Conservation (phyloP, 225 moss, liverwort and hornwort genomes). For the Bryoerythrophyllum caledonicum region DNA sequence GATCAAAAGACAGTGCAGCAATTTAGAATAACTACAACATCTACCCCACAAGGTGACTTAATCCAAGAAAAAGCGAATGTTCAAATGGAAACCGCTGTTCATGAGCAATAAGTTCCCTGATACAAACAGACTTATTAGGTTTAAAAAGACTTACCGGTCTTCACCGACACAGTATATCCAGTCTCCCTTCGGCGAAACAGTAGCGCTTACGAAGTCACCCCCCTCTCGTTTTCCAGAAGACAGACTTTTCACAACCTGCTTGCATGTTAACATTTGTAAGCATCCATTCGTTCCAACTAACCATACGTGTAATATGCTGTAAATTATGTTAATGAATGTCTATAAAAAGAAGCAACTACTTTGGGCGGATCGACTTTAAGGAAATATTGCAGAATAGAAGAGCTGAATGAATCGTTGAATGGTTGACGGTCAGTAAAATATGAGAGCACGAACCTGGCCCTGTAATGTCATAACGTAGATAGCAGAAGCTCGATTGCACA, state of each 20-base stretch:
- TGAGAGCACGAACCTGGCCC: slow-evolving; percentile 72
- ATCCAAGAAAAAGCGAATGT: not conserved
- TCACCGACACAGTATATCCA: slow-evolving; percentile 99
- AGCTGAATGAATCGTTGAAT: not conserved
- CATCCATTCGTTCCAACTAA: not conserved
- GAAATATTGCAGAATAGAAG: not conserved
- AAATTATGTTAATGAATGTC: not conserved
- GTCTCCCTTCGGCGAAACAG: slow-evolving; percentile 95
- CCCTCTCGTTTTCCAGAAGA: slow-evolving; percentile 99
- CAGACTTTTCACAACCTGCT: slow-evolving; percentile 96
- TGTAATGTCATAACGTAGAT: slow-evolving; percentile 96
- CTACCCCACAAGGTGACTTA: not conserved
- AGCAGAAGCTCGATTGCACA: slow-evolving; percentile 92
- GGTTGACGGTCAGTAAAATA: not conserved
- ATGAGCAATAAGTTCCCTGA: not conserved
- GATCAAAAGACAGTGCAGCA: slow-evolving; percentile 22
- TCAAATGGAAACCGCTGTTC: not conserved
- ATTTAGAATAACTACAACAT: not conserved
- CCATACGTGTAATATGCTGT: not conserved
- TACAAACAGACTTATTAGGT: not conserved
- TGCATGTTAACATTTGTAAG: not conserved
- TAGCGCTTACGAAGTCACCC: slow-evolving; percentile 92
- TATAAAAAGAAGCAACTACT: not conserved
- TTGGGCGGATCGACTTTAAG: not conserved
- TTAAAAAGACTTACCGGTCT: slow-evolving; percentile 64